Evolutionary conservation across 192 early-diverging fungal species (phyloP), one percentile per base, ranked within the genome.

Genomic region (Lunasporangiospora selenospora): DNA sequence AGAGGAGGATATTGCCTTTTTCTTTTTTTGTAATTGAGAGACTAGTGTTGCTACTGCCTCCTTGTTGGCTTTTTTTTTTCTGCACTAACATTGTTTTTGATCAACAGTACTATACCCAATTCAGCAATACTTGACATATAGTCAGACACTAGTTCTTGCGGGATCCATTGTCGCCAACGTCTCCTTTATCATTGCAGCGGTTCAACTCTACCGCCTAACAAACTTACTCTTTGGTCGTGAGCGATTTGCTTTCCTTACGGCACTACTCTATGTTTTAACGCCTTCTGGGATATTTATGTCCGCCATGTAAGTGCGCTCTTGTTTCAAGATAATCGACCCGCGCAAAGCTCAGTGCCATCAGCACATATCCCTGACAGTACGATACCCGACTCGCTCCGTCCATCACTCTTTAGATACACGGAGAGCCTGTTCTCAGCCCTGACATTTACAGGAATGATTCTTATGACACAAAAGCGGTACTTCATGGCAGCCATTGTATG

Each of bases 241-340:
- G 50, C 73, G 73, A 19, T 75, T 91, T 32, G 87, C 93, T 9
- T 85, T 76, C 24, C 41, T 87, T 2, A 80, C 92, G 6, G 83
- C 90, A 0, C 50, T 94, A 26, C 80, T 92, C 13, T 98, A 87
- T 62, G 83, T 81, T 50, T 50, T 92, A 26, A 89, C 90, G 4
- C 94, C 94, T 6, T 85, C 92, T 9, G 84, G 85, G 12, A 83
- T 93, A 47, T 96, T 98, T 60, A 90, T 96, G 88, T 92, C 95
- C 13, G 79, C 92, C 4, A 82, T 93, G 65, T 79, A 53, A 53
- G 60, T 43, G 6, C 2, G 6, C 23, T 2, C 11, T 24, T 45
- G 2, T n/a, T n/a, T n/a, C n/a, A n/a, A n/a, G n/a, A n/a, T n/a
- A n/a, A n/a, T n/a, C n/a, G n/a, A n/a, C n/a, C n/a, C n/a, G n/a